Evolutionary conservation across 495 filamentous ascomycete species (phyloP).

Genomic region (Podospora anserina): DNA sequence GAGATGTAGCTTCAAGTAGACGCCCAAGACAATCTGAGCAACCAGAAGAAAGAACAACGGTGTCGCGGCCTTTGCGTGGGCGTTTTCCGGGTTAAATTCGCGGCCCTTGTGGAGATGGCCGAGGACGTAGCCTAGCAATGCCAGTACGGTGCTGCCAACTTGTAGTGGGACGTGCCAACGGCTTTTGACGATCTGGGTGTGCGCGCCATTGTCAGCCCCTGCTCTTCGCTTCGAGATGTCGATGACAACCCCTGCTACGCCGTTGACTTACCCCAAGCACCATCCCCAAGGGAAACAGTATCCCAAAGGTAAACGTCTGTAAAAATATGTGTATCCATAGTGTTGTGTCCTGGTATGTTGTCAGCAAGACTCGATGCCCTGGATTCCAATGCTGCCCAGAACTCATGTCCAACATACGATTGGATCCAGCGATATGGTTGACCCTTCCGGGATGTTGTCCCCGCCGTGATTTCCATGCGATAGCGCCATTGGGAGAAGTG

Average conservation of each 20-base stretch:
- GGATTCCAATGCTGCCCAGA: neutral
- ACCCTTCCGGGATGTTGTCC: constrained; percentile 71
- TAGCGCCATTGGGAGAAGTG: constrained; percentile 39
- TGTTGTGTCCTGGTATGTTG: constrained; percentile 60
- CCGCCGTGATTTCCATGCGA: constrained; percentile 72
- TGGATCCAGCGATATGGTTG: constrained; percentile 73
- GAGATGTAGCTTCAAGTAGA: constrained; percentile 87
- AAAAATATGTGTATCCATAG: constrained; percentile 92
- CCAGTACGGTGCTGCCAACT: constrained; percentile 66
- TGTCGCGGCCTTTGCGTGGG: constrained; percentile 78
- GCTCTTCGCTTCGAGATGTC: neutral
- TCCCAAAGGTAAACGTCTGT: constrained; percentile 82
- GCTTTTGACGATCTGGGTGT: constrained; percentile 73
- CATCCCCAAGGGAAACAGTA: constrained; percentile 94
- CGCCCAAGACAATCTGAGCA: constrained; percentile 72
- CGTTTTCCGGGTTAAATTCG: constrained; percentile 72
- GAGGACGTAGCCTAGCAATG: constrained; percentile 82
- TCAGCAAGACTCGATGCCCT: constrained; percentile 21
- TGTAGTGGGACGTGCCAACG: constrained; percentile 95
- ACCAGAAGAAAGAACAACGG: constrained; percentile 74
- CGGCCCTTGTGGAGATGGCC: constrained; percentile 88
- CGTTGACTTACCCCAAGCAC: constrained; percentile 76
- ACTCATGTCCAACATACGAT: constrained; percentile 59
- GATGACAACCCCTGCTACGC: neutral
- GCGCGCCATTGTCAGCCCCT: constrained; percentile 10